phyloP scores from a whole-genome alignment of 2,329 filamentous ascomycete species.

The Zopfia rhizophila region DNA sequence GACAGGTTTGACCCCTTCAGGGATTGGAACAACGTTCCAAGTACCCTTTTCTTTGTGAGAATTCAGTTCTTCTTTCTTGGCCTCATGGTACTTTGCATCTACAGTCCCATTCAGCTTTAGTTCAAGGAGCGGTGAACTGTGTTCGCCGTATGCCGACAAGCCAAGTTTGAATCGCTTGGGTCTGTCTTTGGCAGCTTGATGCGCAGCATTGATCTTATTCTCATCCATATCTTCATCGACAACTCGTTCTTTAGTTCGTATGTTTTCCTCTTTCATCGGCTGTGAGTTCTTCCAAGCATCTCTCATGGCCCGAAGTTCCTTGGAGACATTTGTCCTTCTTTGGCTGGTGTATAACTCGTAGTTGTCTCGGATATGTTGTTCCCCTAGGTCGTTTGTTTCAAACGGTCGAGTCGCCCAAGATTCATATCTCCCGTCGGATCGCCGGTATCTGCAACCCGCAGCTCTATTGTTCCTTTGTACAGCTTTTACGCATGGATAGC shows the following conservation, averaged over 20 bases:
- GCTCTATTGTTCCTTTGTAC: too few species aligned
- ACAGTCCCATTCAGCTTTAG: not conserved
- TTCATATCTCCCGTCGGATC: conserved; percentile 5
- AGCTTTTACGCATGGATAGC: not conserved
- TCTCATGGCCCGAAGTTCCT: too few species aligned
- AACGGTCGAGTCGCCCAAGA: conserved; percentile 2
- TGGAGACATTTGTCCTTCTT: not conserved
- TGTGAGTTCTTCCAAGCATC: too few species aligned
- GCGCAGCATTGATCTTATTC: not conserved
- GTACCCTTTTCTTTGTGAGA: conserved; percentile 6
- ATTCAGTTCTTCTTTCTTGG: conserved; percentile 7
- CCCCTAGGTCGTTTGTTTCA: not conserved
- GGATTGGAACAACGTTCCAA: conserved; percentile 2
- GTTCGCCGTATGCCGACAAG: not conserved
- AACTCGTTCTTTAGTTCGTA: not conserved
- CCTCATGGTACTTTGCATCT: conserved; percentile 3
- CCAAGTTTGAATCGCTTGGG: conserved; percentile 3
- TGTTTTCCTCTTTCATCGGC: not conserved
- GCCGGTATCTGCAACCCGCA: not conserved
- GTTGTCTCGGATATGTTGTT: not conserved
- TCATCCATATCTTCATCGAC: not conserved
- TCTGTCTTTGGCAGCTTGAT: not conserved
- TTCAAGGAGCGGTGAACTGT: not conserved
- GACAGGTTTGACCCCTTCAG: conserved; percentile 4
- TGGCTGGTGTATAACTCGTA: conserved; percentile 3